Conservation (phyloP, 305 asterid genomes). For the Caryopteris hybrid region DNA sequence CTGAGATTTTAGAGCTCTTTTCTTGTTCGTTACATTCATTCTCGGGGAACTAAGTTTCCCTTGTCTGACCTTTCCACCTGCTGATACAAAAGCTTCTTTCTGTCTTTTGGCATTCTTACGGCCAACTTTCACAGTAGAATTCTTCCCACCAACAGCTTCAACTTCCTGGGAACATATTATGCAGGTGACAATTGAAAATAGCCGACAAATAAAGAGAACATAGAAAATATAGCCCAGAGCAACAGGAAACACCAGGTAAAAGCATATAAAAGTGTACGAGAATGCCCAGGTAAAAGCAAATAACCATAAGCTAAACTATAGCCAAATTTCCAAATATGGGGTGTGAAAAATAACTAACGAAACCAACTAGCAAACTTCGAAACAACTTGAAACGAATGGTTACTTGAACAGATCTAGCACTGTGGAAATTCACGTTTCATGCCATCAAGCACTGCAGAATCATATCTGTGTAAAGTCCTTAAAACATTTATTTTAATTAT, state of each 20-base stretch:
- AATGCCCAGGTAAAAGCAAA: neutral
- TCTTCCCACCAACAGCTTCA: conserved; percentile 78
- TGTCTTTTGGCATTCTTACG: conserved; percentile 75
- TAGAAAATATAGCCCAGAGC: conserved; percentile 11
- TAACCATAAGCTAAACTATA: neutral
- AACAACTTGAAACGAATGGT: neutral
- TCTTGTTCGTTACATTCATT: conserved; percentile 31
- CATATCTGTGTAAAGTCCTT: neutral
- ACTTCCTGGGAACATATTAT: conserved; percentile 62
- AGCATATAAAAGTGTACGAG: too few species aligned
- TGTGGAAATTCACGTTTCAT: neutral
- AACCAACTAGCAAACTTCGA: neutral
- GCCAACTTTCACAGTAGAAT: conserved; percentile 46
- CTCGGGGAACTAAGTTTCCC: conserved; percentile 56
- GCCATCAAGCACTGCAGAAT: neutral
- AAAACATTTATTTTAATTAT: neutral
- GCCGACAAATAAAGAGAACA: conserved; percentile 4
- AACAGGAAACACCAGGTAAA: neutral
- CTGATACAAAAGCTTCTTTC: conserved; percentile 45
- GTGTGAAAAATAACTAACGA: neutral
- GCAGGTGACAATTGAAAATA: conserved; percentile 9
- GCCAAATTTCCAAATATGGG: neutral
- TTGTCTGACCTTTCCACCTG: conserved; percentile 57
- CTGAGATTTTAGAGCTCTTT: conserved; percentile 55
- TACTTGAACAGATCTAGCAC: conserved; percentile 4